Base-by-base conservation (phyloP, 495 filamentous ascomycete species). In the Saxophila tyrrhenica region DNA sequence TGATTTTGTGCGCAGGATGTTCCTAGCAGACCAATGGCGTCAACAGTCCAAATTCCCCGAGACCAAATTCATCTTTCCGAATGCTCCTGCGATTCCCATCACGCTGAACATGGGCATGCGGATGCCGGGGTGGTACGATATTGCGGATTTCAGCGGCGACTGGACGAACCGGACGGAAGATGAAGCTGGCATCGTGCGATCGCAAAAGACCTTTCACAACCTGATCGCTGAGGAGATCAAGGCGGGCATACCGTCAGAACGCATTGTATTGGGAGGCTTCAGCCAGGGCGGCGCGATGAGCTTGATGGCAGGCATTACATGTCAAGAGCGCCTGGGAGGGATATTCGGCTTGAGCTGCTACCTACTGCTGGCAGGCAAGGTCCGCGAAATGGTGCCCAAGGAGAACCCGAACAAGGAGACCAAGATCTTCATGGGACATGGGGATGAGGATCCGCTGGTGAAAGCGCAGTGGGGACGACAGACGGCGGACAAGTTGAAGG, bases 111-210 rank as follows among this genome's bases (percentile, higher is more conserved):
- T 77, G 39, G 88, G 89, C 29, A 85, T 87, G 83, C 65, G 66
- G 10, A 90, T 95, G 87, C 87, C 89, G 2, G 87, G 85, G 19
- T 95, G 91, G 91, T 94, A 90, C 65, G 88, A 95, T 61, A 86
- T 95, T 62, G 35, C 55, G 43, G 56, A 61, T 44, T 49, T 54
- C 43, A 5, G 70, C 65, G 57, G 57, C 29, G 60, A 61, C 25
- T 58, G 72, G 19, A 58, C 48, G 41, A 56, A 63, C 50, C 70
- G 69, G 50, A 57, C 65, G 57, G 82, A 73, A 66, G 92, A 98
- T 62, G 87, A 96, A 67, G 62, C 73, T 2, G 90, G 92, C 42
- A 86, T 96, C 62, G 65, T 87, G 41, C 73, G 71, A 42, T 87
- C 83, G 50, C 77, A 81, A 57, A 75, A 81, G 22, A 85, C 86